Base-by-base conservation (phyloP, 345 rosid species). In the Cardamine resedifolia region DNA sequence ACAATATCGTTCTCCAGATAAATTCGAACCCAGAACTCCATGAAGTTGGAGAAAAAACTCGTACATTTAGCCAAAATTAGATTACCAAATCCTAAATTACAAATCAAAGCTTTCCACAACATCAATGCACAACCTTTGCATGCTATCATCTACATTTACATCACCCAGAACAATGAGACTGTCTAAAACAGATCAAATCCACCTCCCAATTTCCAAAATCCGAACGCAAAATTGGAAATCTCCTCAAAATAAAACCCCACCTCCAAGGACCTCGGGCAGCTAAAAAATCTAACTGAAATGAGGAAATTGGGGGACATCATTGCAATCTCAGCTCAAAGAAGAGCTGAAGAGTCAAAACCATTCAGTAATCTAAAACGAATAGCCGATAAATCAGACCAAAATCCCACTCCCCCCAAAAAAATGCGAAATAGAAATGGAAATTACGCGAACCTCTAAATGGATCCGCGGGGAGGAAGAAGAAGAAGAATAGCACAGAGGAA, bases 401-500 rank as follows among this genome's bases (percentile, higher is more conserved):
- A 65, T 65, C 64, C 9, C 49, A 66, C 66, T 55, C 24, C 66
- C 20, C 28, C 56, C 10, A 5, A 21, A 20, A 6, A 20, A n/a
- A 34, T 3, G 53, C 18, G 27, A 63, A 55, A 62, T 44, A 44
- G 14, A 50, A 58, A 36, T 30, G 11, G 63, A 12, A 81, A 24
- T 36, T 23, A 59, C 8, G 64, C 70, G 53, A 55, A 61, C 76
- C 75, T 76, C 66, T 3, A 75, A 79, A 76, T 80, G 81, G 85
- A 84, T 82, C 88, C 80, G 81, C 20, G 79, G 77, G 41, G 79
- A 70, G 68, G 73, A 77, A 50, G 66, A 61, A 3, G 72, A 47
- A 47, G 77, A 58, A 55, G 77, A 66, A 66, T 49, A 59, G 44
- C 66, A 58, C 58, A 59, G 78, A 75, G 49, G 73, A 68, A 75